These are phyloP conservation scores for Babesia bigemina DNA, from an alignment of 169 alveolate genomes.

Conservation along the genomic window DNA sequence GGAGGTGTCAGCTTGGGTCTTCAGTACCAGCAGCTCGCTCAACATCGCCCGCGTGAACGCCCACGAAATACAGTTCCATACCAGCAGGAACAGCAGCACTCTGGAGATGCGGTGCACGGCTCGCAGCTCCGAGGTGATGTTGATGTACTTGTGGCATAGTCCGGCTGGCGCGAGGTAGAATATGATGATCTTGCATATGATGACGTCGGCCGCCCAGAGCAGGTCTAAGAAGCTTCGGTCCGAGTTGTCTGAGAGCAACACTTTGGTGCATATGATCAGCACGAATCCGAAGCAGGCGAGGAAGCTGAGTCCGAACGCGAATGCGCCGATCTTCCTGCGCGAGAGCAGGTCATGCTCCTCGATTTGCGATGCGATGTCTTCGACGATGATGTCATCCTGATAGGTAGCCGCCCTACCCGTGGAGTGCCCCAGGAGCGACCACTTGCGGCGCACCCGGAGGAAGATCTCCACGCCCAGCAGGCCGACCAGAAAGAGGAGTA, in stretches of 20 bases:
- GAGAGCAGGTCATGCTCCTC: constrained; percentile 1
- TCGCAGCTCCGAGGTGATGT: constrained; percentile 10
- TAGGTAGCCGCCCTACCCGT: not conserved
- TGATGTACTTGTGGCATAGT: constrained; percentile 36
- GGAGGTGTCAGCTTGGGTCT: not conserved
- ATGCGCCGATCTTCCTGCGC: constrained; percentile 41
- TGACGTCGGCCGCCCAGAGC: constrained; percentile 40
- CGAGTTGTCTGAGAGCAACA: not conserved
- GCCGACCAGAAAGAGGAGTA: constrained; percentile 22
- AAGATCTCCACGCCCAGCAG: constrained; percentile 38
- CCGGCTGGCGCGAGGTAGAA: constrained; percentile 46
- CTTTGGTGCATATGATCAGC: constrained; percentile 8
- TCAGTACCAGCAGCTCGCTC: constrained; percentile 33
- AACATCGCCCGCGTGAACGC: constrained; percentile 17
- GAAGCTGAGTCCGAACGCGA: constrained; percentile 44
- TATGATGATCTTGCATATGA: constrained; percentile 18
- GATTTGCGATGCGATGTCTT: not conserved
- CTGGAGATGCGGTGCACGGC: constrained; percentile 19
- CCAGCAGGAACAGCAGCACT: constrained; percentile 13
- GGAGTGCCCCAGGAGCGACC: not conserved
- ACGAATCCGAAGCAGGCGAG: constrained; percentile 44
- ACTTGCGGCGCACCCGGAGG: not conserved
- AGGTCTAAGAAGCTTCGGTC: constrained; percentile 20
- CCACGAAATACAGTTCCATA: constrained; percentile 35
- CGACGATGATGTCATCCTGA: constrained; percentile 3